phyloP scores from a whole-genome alignment of 2,329 filamentous ascomycete genomes.

The Fusarium denticulatum region DNA sequence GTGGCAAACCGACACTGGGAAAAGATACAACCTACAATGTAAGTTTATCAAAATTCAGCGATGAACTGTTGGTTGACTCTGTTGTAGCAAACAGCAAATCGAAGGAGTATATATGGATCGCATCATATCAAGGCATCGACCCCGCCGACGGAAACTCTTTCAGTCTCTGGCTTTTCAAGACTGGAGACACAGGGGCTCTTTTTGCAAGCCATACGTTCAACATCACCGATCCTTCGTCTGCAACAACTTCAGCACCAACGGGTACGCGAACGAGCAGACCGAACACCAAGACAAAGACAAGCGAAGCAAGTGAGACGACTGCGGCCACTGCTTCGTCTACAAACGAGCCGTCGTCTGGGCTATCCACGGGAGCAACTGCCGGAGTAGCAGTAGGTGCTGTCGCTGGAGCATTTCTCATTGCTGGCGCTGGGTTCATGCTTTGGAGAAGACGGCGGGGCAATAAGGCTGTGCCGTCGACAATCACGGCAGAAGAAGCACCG shows the following conservation, averaged over 20 bases:
- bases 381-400: neutral
- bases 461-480: rapidly evolving
- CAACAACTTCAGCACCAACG: neutral
- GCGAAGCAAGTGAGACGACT: neutral
- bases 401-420: neutral
- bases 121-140: conserved; percentile 4
- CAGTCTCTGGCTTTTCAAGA: conserved; percentile 7
- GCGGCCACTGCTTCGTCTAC: neutral
- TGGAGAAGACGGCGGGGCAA: neutral
- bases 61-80: neutral
- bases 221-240: neutral
- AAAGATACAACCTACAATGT: neutral
- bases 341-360: neutral
- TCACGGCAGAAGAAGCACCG: neutral
- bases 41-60: rapidly evolving
- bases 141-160: neutral
- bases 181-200: neutral
- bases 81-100: conserved; percentile 1
- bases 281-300: neutral
- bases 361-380: neutral
- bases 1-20: neutral
- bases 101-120: conserved; percentile 3
- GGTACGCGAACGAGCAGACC: neutral
- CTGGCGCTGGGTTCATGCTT: neutral
- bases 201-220: conserved; percentile 8